Conservation (phyloP, 1,284 basidiomycete genomes). For the Rhizoctonia solani region DNA sequence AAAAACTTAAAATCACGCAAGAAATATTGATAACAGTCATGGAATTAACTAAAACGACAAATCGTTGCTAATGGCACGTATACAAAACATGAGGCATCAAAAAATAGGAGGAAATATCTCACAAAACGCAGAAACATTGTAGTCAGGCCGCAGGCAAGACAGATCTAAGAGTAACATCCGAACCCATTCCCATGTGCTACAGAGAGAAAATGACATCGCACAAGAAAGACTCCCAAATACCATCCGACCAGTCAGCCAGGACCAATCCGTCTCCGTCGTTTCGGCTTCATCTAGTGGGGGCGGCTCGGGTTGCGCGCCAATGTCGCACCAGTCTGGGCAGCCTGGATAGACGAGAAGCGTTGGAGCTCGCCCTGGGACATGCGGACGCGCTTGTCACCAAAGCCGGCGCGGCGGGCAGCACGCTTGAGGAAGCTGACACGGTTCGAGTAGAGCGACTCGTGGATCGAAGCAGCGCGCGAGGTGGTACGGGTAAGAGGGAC, state of each 20-base stretch:
- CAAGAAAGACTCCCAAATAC: background rate
- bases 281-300: conserved; percentile 17
- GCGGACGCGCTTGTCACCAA: conserved; percentile 67
- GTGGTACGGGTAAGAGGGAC: conserved; percentile 84
- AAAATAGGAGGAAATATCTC: conserved; percentile 4
- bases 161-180: background rate
- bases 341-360: conserved; percentile 83
- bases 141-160: background rate
- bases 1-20: background rate
- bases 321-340: conserved; percentile 71
- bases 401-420: conserved; percentile 81
- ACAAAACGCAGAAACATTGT: background rate
- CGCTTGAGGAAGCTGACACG: conserved; percentile 88
- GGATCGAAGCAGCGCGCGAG: conserved; percentile 86
- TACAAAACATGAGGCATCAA: background rate
- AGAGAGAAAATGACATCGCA: too few relatives aligned
- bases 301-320: conserved; percentile 59
- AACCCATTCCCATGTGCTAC: too few relatives aligned
- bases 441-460: conserved; percentile 93
- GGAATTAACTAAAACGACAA: conserved; percentile 23
- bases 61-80: conserved; percentile 31
- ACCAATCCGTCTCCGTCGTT: conserved; percentile 3
- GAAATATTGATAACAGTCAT: conserved; percentile 9
- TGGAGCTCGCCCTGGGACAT: conserved; percentile 77
- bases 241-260: background rate